These are phyloP conservation scores for Rossbeevera mucosa DNA, from an alignment of 768 basidiomycete genomes.

Conservation along the genomic window DNA sequence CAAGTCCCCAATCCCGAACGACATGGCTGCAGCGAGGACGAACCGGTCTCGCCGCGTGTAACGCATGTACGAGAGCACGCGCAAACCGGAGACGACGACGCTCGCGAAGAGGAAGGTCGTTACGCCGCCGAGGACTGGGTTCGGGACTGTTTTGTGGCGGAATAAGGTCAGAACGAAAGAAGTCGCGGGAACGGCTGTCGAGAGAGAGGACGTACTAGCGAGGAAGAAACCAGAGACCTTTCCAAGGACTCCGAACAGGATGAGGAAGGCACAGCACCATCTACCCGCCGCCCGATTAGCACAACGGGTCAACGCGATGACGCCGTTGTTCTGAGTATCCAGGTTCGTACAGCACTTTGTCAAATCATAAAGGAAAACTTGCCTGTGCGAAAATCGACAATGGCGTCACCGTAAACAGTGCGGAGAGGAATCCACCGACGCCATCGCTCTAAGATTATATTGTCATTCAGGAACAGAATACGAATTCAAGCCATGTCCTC, in stretches of 20 bases:
- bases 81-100: conserved; percentile 65
- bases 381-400: conserved; percentile 74
- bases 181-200: not conserved
- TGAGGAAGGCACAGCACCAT: conserved; percentile 76
- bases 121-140: conserved; percentile 77
- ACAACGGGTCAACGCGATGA: conserved; percentile 80
- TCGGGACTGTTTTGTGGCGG: conserved; percentile 51
- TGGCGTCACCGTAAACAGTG: conserved; percentile 76
- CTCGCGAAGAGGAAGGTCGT: conserved; percentile 84
- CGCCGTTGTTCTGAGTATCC: conserved; percentile 62
- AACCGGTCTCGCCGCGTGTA: conserved; percentile 67
- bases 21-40: conserved; percentile 62
- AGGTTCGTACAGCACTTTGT: not conserved
- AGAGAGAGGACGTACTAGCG: conserved; percentile 45
- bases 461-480: not conserved
- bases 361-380: not conserved
- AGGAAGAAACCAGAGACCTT: conserved; percentile 83
- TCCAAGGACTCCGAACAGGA: conserved; percentile 74
- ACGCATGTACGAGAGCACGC: conserved; percentile 56
- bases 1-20: conserved; percentile 68
- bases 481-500: conserved; percentile 8
- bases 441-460: conserved; percentile 63
- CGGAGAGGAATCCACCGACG: conserved; percentile 74
- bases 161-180: not conserved
- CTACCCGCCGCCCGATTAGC: conserved; percentile 76